Evolutionary conservation across 2,329 filamentous ascomycete genomes (phyloP), one percentile per base, ranked within the genome.

Genomic region (Penicillium sumatraense): DNA sequence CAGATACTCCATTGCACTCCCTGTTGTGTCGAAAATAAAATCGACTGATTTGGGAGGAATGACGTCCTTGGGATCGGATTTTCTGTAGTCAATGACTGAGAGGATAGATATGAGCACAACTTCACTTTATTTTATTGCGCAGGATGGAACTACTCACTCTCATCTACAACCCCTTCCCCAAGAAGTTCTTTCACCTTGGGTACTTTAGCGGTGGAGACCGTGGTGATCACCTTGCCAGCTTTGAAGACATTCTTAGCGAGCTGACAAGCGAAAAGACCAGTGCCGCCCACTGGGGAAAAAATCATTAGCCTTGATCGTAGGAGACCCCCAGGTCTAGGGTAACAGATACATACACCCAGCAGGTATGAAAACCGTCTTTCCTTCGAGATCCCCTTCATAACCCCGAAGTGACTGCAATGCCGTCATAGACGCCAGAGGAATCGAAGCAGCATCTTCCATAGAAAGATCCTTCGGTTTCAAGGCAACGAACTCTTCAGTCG

Each of bases 181-280:
- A 79, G 64, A 7, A 75, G 58, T 54, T 75, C 56, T 41, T 77
- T 74, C 0, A 83, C 80, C 21, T 78, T 68, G 3, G 68, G 54
- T 35, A 84, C 56, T 67, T 85, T 85, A 9, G 72, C 54, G 21
- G 82, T 83, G 8, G 81, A 83, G 1, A 80, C 79, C 0, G 81
- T 83, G 0, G 80, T 74, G 45, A 85, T 78, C 51, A 84, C 69
- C 46, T 70, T 75, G 0, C 64, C 64, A 1, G 89, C 82, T 2
- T 76, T 75, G 49, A 80, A 83, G 5, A 80, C 71, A 26, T 80
- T 81, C 59, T 79, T 81, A 2, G 80, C 77, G 1, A 84, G 63
- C 64, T 84, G 81, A 21, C 79, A 73, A 0, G 70, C 78, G 16
- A 78, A 65, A 2, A 72, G 72, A 0, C 82, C 81, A 1, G 77